Conservation (phyloP, 2,329 filamentous ascomycete species). For the Drechslerella coelobrocha region DNA sequence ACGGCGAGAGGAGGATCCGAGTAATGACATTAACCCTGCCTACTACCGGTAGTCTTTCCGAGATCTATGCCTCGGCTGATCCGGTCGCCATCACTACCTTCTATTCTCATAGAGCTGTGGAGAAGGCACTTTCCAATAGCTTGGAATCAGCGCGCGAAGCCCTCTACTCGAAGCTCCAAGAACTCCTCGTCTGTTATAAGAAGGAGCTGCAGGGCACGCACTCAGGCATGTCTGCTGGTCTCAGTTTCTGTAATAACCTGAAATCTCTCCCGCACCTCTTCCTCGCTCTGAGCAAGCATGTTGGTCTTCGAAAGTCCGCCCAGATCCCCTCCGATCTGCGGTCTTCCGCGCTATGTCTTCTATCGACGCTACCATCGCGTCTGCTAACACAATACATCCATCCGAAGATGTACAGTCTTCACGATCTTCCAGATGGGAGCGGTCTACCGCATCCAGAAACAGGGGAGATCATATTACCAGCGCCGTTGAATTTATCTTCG, state of each 20-base stretch:
- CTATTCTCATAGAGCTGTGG: conserved; percentile 97
- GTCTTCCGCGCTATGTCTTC: conserved; percentile 86
- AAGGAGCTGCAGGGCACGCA: conserved; percentile 96
- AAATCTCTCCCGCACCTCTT: conserved; percentile 88
- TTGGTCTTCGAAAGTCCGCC: conserved; percentile 83
- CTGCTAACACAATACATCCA: conserved; percentile 93
- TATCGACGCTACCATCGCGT: conserved; percentile 91
- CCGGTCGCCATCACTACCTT: conserved; percentile 91
- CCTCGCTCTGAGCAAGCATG: conserved; percentile 93
- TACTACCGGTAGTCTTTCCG: conserved; percentile 86
- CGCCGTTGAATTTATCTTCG: conserved; percentile 82
- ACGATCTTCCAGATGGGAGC: conserved; percentile 95
- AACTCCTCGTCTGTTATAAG: conserved; percentile 92
- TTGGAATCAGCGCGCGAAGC: conserved; percentile 90
- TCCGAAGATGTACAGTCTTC: conserved; percentile 80
- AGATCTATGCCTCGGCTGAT: conserved; percentile 92
- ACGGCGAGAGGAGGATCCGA: conserved; percentile 91
- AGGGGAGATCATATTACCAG: conserved; percentile 86
- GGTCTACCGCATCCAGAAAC: conserved; percentile 84
- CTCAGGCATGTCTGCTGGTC: conserved; percentile 80
- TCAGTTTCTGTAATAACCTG: conserved; percentile 93
- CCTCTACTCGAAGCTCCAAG: conserved; percentile 86
- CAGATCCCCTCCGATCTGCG: conserved; percentile 94
- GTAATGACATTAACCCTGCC: conserved; percentile 92
- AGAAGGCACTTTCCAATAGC: conserved; percentile 82